Conservation (phyloP, 495 filamentous ascomycete genomes). For the Penicillium cinerascens region DNA sequence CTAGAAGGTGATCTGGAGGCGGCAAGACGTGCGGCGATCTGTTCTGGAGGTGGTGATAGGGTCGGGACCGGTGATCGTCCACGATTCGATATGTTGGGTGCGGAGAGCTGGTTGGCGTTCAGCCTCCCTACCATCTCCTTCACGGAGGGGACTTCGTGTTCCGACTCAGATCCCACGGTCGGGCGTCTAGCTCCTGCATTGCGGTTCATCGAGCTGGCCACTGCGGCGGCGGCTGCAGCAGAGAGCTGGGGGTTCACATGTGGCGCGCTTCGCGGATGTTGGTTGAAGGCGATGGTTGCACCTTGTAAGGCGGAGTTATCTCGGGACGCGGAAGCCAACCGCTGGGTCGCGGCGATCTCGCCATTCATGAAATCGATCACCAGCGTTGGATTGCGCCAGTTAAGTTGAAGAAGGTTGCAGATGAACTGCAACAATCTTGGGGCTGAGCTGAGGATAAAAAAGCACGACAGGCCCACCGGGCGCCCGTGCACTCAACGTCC, state of each 20-base stretch:
- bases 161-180: conserved; percentile 21
- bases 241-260: conserved; percentile 14
- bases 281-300: conserved; percentile 36
- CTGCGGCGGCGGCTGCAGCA: conserved; percentile 13
- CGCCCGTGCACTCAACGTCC: neutral
- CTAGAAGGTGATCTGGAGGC: conserved; percentile 28
- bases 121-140: conserved; percentile 42
- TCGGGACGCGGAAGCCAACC: conserved; percentile 26
- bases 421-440: neutral
- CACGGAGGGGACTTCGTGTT: conserved; percentile 39
- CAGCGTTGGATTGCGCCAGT: conserved; percentile 4
- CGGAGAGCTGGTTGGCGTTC: conserved; percentile 20
- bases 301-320: conserved; percentile 35
- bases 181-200: conserved; percentile 14
- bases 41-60: conserved; percentile 24
- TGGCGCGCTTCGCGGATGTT: conserved; percentile 16
- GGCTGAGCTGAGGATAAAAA: neutral
- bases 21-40: conserved; percentile 38
- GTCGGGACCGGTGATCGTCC: conserved; percentile 13
- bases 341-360: conserved; percentile 32
- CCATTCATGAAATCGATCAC: conserved; percentile 31
- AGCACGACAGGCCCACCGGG: neutral
- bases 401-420: neutral
- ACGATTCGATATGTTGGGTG: conserved; percentile 3
- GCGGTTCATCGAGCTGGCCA: conserved; percentile 18